Percentiles rank a stretch among this genome's conserved stretches.
Conservation (phyloP, 345 rosid genomes). For the Stellera chamaejasme region DNA sequence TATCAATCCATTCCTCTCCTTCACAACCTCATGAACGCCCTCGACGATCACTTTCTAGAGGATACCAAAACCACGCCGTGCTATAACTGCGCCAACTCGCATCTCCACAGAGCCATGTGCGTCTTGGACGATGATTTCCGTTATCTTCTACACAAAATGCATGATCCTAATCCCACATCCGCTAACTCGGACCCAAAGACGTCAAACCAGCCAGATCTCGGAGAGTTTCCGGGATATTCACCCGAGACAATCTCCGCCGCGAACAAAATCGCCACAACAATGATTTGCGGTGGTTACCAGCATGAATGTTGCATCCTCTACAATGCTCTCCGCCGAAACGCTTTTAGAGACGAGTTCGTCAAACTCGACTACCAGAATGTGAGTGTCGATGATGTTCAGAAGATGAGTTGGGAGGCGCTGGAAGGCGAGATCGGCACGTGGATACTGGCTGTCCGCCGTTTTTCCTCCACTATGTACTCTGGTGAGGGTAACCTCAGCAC, state of each 20-base stretch:
- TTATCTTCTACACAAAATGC: constrained; percentile 33
- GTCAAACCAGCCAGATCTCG: constrained; percentile 13
- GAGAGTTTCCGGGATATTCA: constrained; percentile 37
- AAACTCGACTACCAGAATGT: constrained; percentile 49
- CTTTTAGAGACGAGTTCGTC: constrained; percentile 38
- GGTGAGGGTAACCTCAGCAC: constrained; percentile 41
- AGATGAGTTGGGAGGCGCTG: constrained; percentile 59
- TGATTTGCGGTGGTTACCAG: constrained; percentile 68
- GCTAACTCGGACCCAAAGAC: constrained; percentile 21
- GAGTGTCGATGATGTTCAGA: constrained; percentile 66
- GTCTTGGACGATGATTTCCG: constrained; percentile 66
- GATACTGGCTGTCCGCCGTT: constrained; percentile 45
- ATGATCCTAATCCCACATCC: constrained; percentile 1
- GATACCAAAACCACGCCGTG: constrained; percentile 19
- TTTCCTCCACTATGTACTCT: constrained; percentile 33
- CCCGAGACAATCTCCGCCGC: constrained; percentile 30
- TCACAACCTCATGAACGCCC: constrained; percentile 24
- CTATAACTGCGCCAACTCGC: constrained; percentile 36
- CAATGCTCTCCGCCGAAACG: constrained; percentile 36
- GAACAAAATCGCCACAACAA: constrained; percentile 45
- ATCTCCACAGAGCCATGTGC: constrained; percentile 48
- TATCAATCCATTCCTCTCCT: constrained; percentile 30
- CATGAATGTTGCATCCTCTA: constrained; percentile 52
- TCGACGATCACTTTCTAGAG: constrained; percentile 20
- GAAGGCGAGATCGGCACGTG: constrained; percentile 63